These are phyloP conservation scores for Phytophthora ramorum DNA, from an alignment of 352 stramenopile genomes.

Conservation along the genomic window DNA sequence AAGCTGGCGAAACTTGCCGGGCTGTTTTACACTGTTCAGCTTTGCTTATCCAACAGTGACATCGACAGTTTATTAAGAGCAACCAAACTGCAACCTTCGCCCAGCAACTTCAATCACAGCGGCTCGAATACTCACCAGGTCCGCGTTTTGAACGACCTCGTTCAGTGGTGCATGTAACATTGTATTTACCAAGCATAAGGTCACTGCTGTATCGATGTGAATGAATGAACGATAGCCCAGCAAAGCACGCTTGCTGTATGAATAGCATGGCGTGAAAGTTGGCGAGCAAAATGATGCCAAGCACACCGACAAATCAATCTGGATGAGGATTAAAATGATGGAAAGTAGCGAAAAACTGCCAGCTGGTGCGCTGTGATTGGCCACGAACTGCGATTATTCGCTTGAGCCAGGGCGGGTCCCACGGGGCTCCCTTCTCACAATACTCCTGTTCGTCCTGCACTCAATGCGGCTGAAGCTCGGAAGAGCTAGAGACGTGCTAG, in stretches of 20 bases:
- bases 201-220: too few relatives aligned
- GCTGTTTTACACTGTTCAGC: too few relatives aligned
- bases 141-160: neutral
- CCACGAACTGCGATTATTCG: constrained; percentile 11
- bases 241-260: too few relatives aligned
- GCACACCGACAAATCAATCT: neutral
- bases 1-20: too few relatives aligned
- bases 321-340: constrained; percentile 31
- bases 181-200: too few relatives aligned
- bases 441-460: neutral
- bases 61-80: too few relatives aligned
- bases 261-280: too few relatives aligned
- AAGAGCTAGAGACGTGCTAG: neutral
- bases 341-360: constrained; percentile 14
- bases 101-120: neutral
- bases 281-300: constrained; percentile 6
- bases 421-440: neutral
- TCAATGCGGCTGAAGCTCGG: neutral
- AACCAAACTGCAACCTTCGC: neutral
- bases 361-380: constrained; percentile 28
- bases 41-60: too few relatives aligned
- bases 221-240: too few relatives aligned
- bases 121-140: neutral
- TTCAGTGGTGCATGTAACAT: too few relatives aligned
- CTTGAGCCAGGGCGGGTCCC: constrained; percentile 16